A percentile compares a stretch with the other conserved stretches of the same genome.
phyloP scores from a whole-genome alignment of 495 filamentous ascomycete species.

The Lichina pygmaea region DNA sequence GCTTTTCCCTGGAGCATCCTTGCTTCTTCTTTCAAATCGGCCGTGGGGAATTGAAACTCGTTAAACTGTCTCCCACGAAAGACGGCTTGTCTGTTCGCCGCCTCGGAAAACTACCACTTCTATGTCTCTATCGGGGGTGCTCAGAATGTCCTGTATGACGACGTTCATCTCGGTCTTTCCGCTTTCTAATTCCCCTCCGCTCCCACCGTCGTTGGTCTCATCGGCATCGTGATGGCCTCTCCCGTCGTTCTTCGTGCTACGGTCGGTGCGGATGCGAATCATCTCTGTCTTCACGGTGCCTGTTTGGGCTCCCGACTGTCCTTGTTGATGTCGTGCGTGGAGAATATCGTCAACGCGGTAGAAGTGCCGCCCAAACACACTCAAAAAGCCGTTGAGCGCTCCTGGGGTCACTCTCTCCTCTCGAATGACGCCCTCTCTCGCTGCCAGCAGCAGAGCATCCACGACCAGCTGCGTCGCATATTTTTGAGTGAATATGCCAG shows the following conservation, averaged over 20 bases:
- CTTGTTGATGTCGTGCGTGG: conserved; percentile 14
- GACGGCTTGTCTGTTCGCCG: conserved; percentile 37
- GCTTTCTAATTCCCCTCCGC: neutral
- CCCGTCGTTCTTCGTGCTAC: too few species aligned
- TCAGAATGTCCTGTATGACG: conserved; percentile 24
- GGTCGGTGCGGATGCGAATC: neutral
- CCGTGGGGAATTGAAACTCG: too few species aligned
- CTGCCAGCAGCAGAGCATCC: conserved; percentile 41
- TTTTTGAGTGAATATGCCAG: conserved; percentile 81
- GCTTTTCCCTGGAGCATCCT: too few species aligned
- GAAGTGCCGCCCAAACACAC: conserved; percentile 45
- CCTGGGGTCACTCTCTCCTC: conserved; percentile 44
- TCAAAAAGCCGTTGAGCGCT: conserved; percentile 46
- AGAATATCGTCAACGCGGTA: conserved; percentile 24
- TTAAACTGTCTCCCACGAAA: conserved; percentile 12
- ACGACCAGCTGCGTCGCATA: conserved; percentile 52
- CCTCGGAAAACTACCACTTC: conserved; percentile 48
- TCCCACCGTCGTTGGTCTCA: neutral
- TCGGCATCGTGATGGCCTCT: neutral
- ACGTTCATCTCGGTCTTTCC: conserved; percentile 21
- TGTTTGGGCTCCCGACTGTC: conserved; percentile 23
- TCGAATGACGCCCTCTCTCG: conserved; percentile 34
- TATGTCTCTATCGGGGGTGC: conserved; percentile 16
- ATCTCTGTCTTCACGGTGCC: neutral
- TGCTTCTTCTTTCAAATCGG: too few species aligned